Percentiles rank a stretch among this genome's conserved stretches.
These are phyloP conservation scores for Hemerocallis citrina DNA, from an alignment of 106 monocot genomes.

Conservation along the genomic window DNA sequence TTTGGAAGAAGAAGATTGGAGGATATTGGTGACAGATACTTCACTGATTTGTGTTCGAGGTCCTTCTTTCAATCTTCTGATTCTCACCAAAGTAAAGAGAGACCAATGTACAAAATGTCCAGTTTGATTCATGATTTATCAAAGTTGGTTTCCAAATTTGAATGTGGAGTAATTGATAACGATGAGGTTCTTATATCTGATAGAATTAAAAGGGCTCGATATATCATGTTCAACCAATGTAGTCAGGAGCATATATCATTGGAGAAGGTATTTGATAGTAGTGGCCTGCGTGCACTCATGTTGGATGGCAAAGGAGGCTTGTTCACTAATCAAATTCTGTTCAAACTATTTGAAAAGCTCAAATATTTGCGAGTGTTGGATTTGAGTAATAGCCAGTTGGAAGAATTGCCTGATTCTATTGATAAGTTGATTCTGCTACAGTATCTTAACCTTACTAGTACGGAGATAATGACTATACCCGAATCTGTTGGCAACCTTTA, in stretches of 20 bases:
- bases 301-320: background rate
- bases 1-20: slow-evolving; percentile 4
- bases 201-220: background rate
- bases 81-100: background rate
- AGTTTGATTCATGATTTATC: slow-evolving; percentile 26
- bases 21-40: slow-evolving; percentile 8
- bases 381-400: slow-evolving; percentile 18
- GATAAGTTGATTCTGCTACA: slow-evolving; percentile 25
- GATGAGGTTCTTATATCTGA: background rate
- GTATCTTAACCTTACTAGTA: slow-evolving; percentile 27
- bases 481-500: slow-evolving; percentile 24
- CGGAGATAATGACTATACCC: slow-evolving; percentile 32
- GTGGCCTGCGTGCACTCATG: slow-evolving; percentile 22
- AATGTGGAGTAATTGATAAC: background rate
- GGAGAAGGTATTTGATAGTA: slow-evolving; percentile 1
- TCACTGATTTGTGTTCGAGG: slow-evolving; percentile 9
- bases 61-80: slow-evolving; percentile 10
- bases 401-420: slow-evolving; percentile 24
- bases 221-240: background rate
- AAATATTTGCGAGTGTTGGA: slow-evolving; percentile 30
- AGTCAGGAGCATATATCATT: background rate
- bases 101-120: background rate
- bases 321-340: slow-evolving; percentile 2
- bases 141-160: slow-evolving; percentile 3
- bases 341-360: slow-evolving; percentile 10